Percentiles rank a stretch among this genome's conserved stretches.
These are phyloP conservation scores for Mortierella sp. DNA, from an alignment of 371 early-diverging fungal species.

Conservation along the genomic window DNA sequence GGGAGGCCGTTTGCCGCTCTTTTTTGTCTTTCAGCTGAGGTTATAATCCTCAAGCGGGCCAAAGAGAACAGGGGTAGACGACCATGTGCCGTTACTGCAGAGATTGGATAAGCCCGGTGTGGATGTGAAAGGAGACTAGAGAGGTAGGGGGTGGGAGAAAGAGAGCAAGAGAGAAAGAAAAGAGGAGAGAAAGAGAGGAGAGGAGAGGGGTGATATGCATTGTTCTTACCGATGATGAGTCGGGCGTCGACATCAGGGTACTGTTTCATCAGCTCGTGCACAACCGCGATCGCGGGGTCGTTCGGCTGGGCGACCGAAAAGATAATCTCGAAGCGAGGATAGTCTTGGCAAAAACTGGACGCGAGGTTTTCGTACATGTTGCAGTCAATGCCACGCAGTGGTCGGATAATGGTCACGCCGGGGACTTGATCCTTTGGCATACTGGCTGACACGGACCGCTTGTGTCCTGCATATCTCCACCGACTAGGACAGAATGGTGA, in stretches of 20 bases:
- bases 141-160: neutral
- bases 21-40: no score
- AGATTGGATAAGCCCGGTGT: neutral
- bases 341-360: conserved; percentile 85
- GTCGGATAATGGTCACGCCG: conserved; percentile 88
- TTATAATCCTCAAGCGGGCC: no score
- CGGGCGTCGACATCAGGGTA: conserved; percentile 78
- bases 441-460: conserved; percentile 58
- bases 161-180: neutral
- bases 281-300: conserved; percentile 85
- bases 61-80: no score
- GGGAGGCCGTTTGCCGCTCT: no score
- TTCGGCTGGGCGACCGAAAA: conserved; percentile 82
- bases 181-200: neutral
- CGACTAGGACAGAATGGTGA: conserved; percentile 50
- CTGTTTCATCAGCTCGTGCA: conserved; percentile 68
- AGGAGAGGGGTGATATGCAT: neutral
- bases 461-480: conserved; percentile 58
- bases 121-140: neutral
- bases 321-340: conserved; percentile 85
- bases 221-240: conserved; percentile 75
- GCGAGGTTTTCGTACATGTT: conserved; percentile 82
- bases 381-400: conserved; percentile 90
- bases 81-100: no score
- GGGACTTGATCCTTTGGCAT: conserved; percentile 59